Base-by-base conservation (phyloP, 2,329 filamentous ascomycete species). In the Calycina herbarum region DNA sequence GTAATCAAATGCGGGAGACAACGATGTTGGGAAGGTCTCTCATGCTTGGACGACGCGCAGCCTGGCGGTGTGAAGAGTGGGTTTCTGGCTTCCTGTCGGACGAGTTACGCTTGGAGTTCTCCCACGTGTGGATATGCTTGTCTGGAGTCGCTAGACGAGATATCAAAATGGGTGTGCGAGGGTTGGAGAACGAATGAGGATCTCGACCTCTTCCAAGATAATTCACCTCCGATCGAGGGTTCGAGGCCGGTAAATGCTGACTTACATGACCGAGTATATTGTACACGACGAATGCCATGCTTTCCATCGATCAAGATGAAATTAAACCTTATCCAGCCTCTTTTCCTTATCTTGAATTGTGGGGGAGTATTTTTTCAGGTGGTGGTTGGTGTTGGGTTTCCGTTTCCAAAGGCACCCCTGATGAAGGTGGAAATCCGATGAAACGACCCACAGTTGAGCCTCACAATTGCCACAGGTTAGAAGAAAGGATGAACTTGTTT, bases 1-100 rank as follows among this genome's bases (percentile, higher is more conserved):
- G 48, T 27, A 54, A 54, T 54, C 48, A 54, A 54, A 2, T 11
- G 20, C 35, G 45, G 45, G n/a, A 51, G 45, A 51, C 42, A 20
- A 24, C n/a, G 45, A 24, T 27, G 48, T 54, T 54, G 20, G 48
- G 20, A 59, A 38, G 11, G 17, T 57, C 31, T 8, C 33, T 24
- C 31, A 64, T 64, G 57, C 64, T 63, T 31, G 64, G 42, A 63
- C 61, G 57, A 60, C 64, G 61, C 61, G 61, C 61, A 63, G 57
- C 20, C 48, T 57, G 48, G 64, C 64, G 61, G 61, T 63, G 64
- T 61, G 48, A 40, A 40, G 51, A 51, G 61, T 57, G 61, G 48
- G n/a, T 42, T 17, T 27, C 8, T 29, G n/a, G 27, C 3, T 20
- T 13, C 15, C 8, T 20, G 6, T n/a, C 33, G 29, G 33, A 33